A percentile compares a stretch with the other conserved stretches of the same genome.
Conservation (phyloP, 495 filamentous ascomycete species). For the Echria macrotheca region DNA sequence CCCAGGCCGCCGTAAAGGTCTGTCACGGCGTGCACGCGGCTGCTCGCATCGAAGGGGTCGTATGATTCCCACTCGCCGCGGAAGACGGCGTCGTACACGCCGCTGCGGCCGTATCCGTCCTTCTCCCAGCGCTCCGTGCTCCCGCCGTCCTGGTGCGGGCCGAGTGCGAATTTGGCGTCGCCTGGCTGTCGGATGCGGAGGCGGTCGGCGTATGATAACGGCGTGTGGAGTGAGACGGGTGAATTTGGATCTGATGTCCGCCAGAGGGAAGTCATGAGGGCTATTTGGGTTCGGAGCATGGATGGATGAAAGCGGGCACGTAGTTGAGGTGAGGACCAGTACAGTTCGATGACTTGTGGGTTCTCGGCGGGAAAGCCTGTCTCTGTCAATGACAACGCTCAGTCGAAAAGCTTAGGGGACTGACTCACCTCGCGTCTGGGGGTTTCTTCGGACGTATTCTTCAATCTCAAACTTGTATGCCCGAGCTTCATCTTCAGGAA, state of each 20-base stretch:
- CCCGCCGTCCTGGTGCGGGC: slow-evolving; percentile 82
- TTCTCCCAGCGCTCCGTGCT: slow-evolving; percentile 84
- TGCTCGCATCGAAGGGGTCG: slow-evolving; percentile 72
- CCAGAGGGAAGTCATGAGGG: slow-evolving; percentile 73
- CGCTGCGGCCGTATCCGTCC: slow-evolving; percentile 62
- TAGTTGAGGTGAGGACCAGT: slow-evolving; percentile 77
- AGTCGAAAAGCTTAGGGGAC: not conserved
- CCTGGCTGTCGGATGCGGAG: slow-evolving; percentile 73
- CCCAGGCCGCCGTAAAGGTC: slow-evolving; percentile 81
- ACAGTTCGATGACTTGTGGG: slow-evolving; percentile 82
- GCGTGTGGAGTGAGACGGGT: slow-evolving; percentile 53
- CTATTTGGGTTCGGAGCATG: slow-evolving; percentile 60
- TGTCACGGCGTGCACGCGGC: slow-evolving; percentile 60
- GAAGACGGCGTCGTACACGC: slow-evolving; percentile 68
- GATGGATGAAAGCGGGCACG: slow-evolving; percentile 68
- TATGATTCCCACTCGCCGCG: slow-evolving; percentile 75
- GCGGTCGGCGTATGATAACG: slow-evolving; percentile 74
- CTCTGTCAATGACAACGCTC: not conserved
- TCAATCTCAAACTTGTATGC: slow-evolving; percentile 52
- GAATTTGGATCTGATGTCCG: slow-evolving; percentile 52
- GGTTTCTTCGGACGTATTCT: slow-evolving; percentile 59
- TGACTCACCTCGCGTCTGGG: slow-evolving; percentile 43
- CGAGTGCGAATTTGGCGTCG: slow-evolving; percentile 74
- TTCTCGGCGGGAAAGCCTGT: slow-evolving; percentile 44
- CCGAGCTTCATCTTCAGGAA: slow-evolving; percentile 54